Evolutionary conservation across 2,329 filamentous ascomycete species (phyloP), one percentile per base, ranked within the genome.

Genomic region (Fusarium lyarnte): DNA sequence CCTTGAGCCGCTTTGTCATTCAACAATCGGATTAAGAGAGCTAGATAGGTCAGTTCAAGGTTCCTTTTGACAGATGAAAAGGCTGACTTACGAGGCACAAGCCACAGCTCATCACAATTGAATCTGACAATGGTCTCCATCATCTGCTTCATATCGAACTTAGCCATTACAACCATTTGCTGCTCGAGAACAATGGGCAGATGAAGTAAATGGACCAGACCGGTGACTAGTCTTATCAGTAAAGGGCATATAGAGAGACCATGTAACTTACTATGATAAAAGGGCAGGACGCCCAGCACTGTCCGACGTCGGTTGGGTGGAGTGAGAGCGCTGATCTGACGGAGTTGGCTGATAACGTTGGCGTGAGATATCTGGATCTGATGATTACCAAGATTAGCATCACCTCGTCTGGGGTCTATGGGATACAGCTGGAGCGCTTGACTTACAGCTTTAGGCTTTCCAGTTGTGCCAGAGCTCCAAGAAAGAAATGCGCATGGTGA

Each of bases 331-430:
- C 4, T 43, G 25, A 54, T 25, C 8, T 54, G 52, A 12, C 36
- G 52, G 14, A 42, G 23, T 21, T 42, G 52, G 2, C 4, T n/a
- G n/a, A 54, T 54, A 16, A 42, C 11, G 14, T 54, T 54, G 36
- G 38, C 16, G 21, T 54, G 52, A 23, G 36, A 54, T 54, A 54
- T 54, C 6, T 23, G 36, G 5, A 42, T 36, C 52, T 54, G 21
- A 31, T n/a, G 14, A 4, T 4, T 27, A 25, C 2, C 27, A 13
- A 13, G 0, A 27, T 42, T 4, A 54, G 5, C 8, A 19, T 49
- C 2, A 4, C 5, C n/a, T n/a, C n/a, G 2, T 23, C 8, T 13
- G 21, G 2, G 3, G 17, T 31, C 2, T 0, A 12, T n/a, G 4
- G 2, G 14, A 10, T 29, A 8, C 16, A 47, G 27, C 4, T 1